Base-by-base conservation (phyloP, 129 eudicot species). In the Dittrichia graveolens region DNA sequence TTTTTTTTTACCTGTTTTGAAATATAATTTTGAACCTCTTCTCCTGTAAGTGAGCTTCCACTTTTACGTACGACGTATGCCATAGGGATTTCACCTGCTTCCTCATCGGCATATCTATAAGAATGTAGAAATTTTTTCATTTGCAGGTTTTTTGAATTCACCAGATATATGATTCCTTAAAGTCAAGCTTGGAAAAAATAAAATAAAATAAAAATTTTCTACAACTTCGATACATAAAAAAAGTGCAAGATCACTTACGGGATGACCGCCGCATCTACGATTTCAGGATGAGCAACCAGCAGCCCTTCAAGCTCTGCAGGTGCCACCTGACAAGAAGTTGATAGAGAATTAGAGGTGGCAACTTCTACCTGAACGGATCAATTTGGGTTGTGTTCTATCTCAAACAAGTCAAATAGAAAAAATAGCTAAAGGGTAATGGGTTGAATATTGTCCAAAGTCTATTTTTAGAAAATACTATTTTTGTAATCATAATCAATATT, bases 301-400 rank as follows among this genome's bases (percentile, higher is more conserved):
- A 93, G 74, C 40, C 90, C 98, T 90, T 93, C 98, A 68, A 93
- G 98, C 75, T 93, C 96, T 8, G 98, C 98, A 65, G 95, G 98
- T 76, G 98, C 98, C 66, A 90, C 92, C 98, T 92, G 81, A 6
- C 61, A 81, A 50, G 53, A 69, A 79, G 66, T 58, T 40, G 75
- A 58, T 56, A 4, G 19, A 24, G 31, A 24, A 24, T 69, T 42
- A 67, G 55, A 19, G 19, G 19, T 43, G 31, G 10, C 61, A 50
- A 35, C 40, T 54, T 46, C 38, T 0, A 72, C 39, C 14, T 59
- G 56, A 24, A 58, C 31, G 56, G 14, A 50, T 52, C 65, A 54
- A 39, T 41, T 43, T 12, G 10, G 55, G 12, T 34, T 7, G n/a
- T 48, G 59, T 31, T 47, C 31, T 12, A 69, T 13, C 75, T 43